A percentile compares a stretch with the other conserved stretches of the same genome.
phyloP scores from a whole-genome alignment of 1,139 yeast species.

The Protomyces arabidopsidicola region DNA sequence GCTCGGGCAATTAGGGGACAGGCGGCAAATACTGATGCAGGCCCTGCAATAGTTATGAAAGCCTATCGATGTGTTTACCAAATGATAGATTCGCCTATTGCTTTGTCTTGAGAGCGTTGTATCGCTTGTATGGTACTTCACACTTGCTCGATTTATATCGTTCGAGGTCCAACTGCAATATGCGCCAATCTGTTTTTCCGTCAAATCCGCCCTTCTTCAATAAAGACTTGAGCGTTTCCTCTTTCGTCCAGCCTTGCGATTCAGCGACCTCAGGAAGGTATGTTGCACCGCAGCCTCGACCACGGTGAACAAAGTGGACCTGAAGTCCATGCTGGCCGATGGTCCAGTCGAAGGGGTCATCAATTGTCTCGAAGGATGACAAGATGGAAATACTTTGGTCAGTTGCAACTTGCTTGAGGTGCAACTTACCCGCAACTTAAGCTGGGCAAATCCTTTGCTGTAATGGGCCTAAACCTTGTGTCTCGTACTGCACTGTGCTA shows the following conservation, averaged over 20 bases:
- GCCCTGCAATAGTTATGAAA: background rate
- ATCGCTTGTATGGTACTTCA: conserved; percentile 6
- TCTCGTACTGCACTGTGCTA: conserved; percentile 59
- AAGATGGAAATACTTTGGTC: conserved; percentile 58
- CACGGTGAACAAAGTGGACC: conserved; percentile 47
- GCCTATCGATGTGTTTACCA: background rate
- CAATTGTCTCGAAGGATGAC: conserved; percentile 53
- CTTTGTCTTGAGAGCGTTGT: background rate
- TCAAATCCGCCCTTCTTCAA: conserved; percentile 64
- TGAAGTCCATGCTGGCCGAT: conserved; percentile 79
- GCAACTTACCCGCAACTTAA: conserved; percentile 44
- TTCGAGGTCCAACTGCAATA: conserved; percentile 36
- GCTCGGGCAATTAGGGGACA: background rate
- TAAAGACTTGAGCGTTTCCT: conserved; percentile 64
- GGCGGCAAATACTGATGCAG: background rate
- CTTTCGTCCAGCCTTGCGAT: conserved; percentile 82
- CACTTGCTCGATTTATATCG: conserved; percentile 41
- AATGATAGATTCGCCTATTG: background rate
- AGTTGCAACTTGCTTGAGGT: conserved; percentile 23
- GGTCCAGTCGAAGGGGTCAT: conserved; percentile 63
- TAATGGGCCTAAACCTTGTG: conserved; percentile 68
- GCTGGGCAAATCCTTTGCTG: conserved; percentile 49
- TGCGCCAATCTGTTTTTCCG: conserved; percentile 28
- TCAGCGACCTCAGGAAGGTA: conserved; percentile 84
- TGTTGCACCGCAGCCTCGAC: conserved; percentile 54